Evolutionary conservation across 495 filamentous ascomycete genomes (phyloP).

Genomic region (Opeltia flavorubescens): DNA sequence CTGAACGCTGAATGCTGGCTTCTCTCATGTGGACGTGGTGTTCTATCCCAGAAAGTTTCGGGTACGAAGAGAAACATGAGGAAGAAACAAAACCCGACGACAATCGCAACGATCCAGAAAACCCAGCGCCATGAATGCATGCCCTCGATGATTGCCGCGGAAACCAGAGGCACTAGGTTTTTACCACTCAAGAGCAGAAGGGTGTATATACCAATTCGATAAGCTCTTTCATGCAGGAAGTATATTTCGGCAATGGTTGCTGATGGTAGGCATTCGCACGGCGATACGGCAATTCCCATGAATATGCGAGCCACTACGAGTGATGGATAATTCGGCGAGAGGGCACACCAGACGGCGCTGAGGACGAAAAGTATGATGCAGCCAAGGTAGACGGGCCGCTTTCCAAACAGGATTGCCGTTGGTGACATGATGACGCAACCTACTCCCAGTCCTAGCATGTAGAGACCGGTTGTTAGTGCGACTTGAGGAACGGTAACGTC

Average conservation of each 20-base stretch:
- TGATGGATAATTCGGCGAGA: constrained; percentile 65
- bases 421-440: constrained; percentile 76
- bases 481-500: constrained; percentile 57
- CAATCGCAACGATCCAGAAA: constrained; percentile 79
- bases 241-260: constrained; percentile 95
- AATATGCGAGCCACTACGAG: constrained; percentile 73
- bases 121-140: constrained; percentile 77
- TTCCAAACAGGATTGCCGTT: constrained; percentile 83
- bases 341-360: constrained; percentile 75
- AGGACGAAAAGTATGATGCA: constrained; percentile 61
- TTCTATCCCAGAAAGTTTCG: constrained; percentile 93
- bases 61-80: constrained; percentile 85
- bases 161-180: constrained; percentile 78
- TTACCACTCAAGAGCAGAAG: constrained; percentile 81
- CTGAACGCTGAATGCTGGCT: constrained; percentile 8
- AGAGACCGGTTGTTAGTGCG: constrained; percentile 81
- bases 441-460: constrained; percentile 87
- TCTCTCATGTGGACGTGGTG: constrained; percentile 44
- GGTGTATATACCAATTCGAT: constrained; percentile 91
- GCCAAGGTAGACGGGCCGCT: constrained; percentile 80
- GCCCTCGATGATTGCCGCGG: constrained; percentile 68
- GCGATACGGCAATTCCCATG: constrained; percentile 75
- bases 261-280: constrained; percentile 88
- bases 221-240: constrained; percentile 89
- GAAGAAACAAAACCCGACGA: constrained; percentile 60